A percentile compares a stretch with the other conserved stretches of the same genome.
Evolutionary conservation across 345 rosid genomes (phyloP).

Genomic region (Eucalyptus camaldulensis): DNA sequence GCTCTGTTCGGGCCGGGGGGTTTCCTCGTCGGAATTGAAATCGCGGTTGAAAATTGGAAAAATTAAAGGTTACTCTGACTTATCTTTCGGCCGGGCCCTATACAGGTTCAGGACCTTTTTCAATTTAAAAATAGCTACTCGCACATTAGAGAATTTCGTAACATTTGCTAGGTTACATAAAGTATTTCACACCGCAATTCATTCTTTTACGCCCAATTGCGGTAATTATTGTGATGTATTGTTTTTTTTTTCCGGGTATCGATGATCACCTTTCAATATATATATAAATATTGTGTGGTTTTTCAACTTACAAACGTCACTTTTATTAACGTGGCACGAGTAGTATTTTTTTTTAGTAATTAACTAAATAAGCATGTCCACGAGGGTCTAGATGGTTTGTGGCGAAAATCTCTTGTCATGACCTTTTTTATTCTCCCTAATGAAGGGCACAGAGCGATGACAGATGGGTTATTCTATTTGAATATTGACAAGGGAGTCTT

Average conservation of each 20-base stretch:
- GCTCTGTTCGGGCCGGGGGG: neutral
- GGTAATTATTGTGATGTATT: neutral
- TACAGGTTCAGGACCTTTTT: neutral
- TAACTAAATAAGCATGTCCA: neutral
- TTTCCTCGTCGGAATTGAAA: neutral
- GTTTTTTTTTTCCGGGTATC: neutral
- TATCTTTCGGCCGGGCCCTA: neutral
- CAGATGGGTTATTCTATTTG: neutral
- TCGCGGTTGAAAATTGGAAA: neutral
- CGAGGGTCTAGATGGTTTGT: neutral
- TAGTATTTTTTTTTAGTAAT: accelerated
- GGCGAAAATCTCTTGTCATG: neutral
- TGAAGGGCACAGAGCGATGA: neutral
- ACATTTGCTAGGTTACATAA: accelerated
- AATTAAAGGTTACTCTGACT: neutral
- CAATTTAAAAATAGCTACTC: accelerated
- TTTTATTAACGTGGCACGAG: neutral
- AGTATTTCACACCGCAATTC: neutral
- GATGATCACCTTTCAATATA: neutral
- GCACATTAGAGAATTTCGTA: accelerated
- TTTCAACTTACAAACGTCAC: neutral
- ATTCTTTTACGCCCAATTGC: accelerated
- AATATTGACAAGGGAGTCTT: neutral
- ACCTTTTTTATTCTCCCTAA: neutral
- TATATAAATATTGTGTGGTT: neutral